Base-by-base conservation (phyloP, 2,329 filamentous ascomycete species). In the Scolecobasidium constrictum region DNA sequence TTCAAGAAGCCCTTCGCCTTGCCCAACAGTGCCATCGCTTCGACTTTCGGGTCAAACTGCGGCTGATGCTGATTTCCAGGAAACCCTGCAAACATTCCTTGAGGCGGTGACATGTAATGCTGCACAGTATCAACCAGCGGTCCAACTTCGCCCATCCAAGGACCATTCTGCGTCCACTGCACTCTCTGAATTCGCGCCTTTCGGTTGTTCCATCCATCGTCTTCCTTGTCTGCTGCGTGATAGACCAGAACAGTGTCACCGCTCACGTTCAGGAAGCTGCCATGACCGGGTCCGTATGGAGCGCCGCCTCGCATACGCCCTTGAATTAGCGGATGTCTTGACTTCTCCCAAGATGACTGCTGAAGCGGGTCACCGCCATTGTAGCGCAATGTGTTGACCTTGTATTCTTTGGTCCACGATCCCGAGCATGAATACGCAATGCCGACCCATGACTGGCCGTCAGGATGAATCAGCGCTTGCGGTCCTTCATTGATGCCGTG, bases 361-460 rank as follows among this genome's bases (percentile, higher is more conserved):
- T 61, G 45, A 1, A 69, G 51, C 3, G 66, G 66, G 44, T 65
- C 57, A 1, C 63, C 62, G 12, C 63, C 64, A 0, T 55, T 50
- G 44, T 59, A 66, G 33, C 61, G 55, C 17, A 69, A 50, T 0
- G 64, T 58, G n/a, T 61, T 62, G 62, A 69, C 67, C 48, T 69
- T 69, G 52, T 69, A 69, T 44, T 68, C 60, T 37, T 60, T 59
- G 1, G 66, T 69, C 66, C 66, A 69, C 46, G 55, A 60, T 2
- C 64, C 66, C 0, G 64, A 63, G 47, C 65, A 68, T 4, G 58
- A 63, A 45, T 67, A 69, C n/a, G 60, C 65, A n/a, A 69, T 48
- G 2, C 66, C 66, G 12, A 49, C 52, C 65, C 66, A 69, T 31
- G 26, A 31, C 2, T 47, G 40, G 2, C 48, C 49, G 41, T 64